A percentile compares a stretch with the other conserved stretches of the same genome.
Conservation (phyloP, 805 yeast genomes). For the Cyberlindnera japonica region DNA sequence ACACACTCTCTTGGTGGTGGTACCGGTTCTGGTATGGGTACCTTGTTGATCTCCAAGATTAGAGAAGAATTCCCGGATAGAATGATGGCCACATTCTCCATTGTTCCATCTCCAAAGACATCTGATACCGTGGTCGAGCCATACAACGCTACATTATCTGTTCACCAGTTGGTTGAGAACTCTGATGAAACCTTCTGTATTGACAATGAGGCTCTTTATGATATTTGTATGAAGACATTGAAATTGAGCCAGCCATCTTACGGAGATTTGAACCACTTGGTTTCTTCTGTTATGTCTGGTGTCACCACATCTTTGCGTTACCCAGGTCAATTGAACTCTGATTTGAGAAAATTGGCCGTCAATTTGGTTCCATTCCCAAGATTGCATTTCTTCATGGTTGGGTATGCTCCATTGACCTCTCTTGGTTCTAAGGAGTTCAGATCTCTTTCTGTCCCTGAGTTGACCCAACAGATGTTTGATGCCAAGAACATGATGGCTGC, state of each 20-base stretch:
- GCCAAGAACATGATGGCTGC: slow-evolving; percentile 99
- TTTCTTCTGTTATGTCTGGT: slow-evolving; percentile 96
- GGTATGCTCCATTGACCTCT: slow-evolving; percentile 94
- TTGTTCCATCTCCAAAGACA: slow-evolving; percentile 97
- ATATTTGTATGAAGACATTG: slow-evolving; percentile 93
- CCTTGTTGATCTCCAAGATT: slow-evolving; percentile 85
- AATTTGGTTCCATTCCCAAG: slow-evolving; percentile 99
- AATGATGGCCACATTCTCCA: slow-evolving; percentile 96
- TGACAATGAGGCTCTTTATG: slow-evolving; percentile 97
- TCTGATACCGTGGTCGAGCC: slow-evolving; percentile 98
- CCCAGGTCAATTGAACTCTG: slow-evolving; percentile 96
- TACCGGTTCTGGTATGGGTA: slow-evolving; percentile 98
- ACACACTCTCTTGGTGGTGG: slow-evolving; percentile 99
- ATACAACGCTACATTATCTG: slow-evolving; percentile 92
- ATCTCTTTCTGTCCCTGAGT: slow-evolving; percentile 89
- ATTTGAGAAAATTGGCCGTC: slow-evolving; percentile 96
- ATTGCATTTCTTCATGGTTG: slow-evolving; percentile 98
- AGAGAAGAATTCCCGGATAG: slow-evolving; percentile 94
- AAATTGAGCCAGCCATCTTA: slow-evolving; percentile 89
- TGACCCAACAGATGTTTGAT: slow-evolving; percentile 97
- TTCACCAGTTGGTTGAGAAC: slow-evolving; percentile 96
- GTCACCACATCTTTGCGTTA: slow-evolving; percentile 97
- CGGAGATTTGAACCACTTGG: slow-evolving; percentile 81
- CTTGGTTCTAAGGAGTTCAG: slow-evolving; percentile 91
- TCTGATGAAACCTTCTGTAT: slow-evolving; percentile 99